phyloP scores from a whole-genome alignment of 2,329 filamentous ascomycete genomes.

The Fusarium burgessii region DNA sequence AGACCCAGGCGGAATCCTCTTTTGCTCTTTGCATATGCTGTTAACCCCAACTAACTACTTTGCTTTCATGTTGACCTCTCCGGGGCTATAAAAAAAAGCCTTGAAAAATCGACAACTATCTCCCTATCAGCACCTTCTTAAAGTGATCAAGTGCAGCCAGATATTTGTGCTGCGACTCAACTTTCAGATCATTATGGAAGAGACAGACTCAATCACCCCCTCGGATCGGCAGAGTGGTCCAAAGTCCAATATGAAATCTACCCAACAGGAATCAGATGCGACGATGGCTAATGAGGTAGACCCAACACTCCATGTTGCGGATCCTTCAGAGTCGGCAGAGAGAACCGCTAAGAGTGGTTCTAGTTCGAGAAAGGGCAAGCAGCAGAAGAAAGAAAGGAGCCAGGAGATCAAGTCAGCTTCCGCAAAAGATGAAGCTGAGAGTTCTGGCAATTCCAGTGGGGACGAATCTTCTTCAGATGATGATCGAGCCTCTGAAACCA shows the following conservation, averaged over 20 bases:
- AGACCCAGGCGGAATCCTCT: not conserved
- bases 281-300: constrained; percentile 24
- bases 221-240: constrained; percentile 36
- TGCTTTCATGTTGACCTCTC: too few species aligned
- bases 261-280: constrained; percentile 26
- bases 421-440: constrained; percentile 23
- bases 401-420: constrained; percentile 4
- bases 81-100: too few species aligned
- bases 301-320: constrained; percentile 10
- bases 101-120: not conserved
- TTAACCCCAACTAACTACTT: too few species aligned
- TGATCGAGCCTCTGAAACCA: constrained; percentile 12
- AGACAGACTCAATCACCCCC: constrained; percentile 27
- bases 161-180: not conserved
- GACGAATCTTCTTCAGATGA: constrained; percentile 27
- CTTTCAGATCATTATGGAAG: constrained; percentile 31
- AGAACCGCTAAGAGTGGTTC: constrained; percentile 10
- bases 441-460: constrained; percentile 20
- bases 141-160: not conserved
- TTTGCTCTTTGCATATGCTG: not conserved
- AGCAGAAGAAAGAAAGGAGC: constrained; percentile 27
- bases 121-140: not conserved
- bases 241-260: constrained; percentile 30
- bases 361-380: constrained; percentile 29
- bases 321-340: constrained; percentile 22